phyloP scores from a whole-genome alignment of 2,329 filamentous ascomycete genomes.

The Sporothrix humicola region DNA sequence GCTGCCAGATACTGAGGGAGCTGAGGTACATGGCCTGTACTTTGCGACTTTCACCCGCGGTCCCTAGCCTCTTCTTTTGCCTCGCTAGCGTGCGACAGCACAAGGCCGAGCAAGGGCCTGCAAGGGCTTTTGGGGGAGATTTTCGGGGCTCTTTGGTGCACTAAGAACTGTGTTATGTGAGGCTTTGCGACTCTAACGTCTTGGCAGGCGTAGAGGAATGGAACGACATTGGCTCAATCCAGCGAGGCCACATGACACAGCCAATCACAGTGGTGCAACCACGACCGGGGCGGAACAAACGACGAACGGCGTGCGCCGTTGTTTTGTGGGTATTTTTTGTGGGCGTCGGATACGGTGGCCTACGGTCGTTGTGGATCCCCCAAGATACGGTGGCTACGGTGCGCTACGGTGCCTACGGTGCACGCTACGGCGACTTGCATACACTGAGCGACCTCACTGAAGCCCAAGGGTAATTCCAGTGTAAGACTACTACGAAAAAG shows the following conservation, averaged over 20 bases:
- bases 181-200: constrained; percentile 5
- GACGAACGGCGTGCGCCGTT: constrained; percentile 8
- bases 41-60: background rate
- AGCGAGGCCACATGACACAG: background rate
- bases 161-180: too few species aligned
- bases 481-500: constrained; percentile 10
- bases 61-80: background rate
- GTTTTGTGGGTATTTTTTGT: too few species aligned
- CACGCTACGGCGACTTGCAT: background rate
- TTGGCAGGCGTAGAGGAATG: constrained; percentile 16
- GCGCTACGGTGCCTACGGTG: constrained; percentile 8
- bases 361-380: background rate
- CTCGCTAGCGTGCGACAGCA: background rate
- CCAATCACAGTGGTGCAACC: background rate
- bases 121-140: background rate
- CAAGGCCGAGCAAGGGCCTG: constrained; percentile 7
- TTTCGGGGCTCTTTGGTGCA: background rate
- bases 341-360: background rate
- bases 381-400: constrained; percentile 1
- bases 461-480: background rate
- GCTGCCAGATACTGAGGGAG: background rate
- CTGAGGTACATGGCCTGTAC: background rate
- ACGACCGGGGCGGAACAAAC: constrained; percentile 2
- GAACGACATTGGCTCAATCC: constrained; percentile 10
- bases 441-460: background rate